Evolutionary conservation across 139 green algal species (phyloP).

Genomic region (Auxenochlorella pyrenoidosa): DNA sequence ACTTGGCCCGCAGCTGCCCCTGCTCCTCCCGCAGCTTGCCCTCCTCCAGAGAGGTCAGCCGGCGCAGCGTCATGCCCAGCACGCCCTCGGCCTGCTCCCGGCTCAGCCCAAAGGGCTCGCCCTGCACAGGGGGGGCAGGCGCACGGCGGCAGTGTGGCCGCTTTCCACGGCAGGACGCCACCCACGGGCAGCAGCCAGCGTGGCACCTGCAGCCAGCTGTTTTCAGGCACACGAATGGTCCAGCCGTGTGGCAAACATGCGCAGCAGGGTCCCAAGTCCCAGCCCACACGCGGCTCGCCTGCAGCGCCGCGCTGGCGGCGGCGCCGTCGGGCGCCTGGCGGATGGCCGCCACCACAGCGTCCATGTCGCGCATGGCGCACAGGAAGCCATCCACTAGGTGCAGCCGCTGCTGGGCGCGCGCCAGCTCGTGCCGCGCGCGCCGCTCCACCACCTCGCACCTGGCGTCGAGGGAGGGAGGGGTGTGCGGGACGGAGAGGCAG

Average conservation of each 20-base stretch:
- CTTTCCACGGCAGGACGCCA: too few relatives aligned
- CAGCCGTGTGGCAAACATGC: too few relatives aligned
- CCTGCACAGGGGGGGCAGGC: neutral
- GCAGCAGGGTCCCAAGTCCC: too few relatives aligned
- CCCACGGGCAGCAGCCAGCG: too few relatives aligned
- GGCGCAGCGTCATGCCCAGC: conserved; percentile 83
- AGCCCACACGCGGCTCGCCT: neutral
- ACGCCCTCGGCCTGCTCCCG: conserved; percentile 83
- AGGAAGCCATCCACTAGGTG: conserved; percentile 89
- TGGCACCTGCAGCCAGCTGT: too few relatives aligned
- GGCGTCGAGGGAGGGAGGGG: neutral
- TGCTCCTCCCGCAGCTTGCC: conserved; percentile 77
- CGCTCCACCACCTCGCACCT: conserved; percentile 78
- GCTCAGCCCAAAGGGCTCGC: conserved; percentile 58
- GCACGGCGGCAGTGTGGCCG: too few relatives aligned
- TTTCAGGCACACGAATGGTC: too few relatives aligned
- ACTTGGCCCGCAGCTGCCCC: conserved; percentile 59
- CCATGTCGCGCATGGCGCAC: conserved; percentile 73
- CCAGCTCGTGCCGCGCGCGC: conserved; percentile 66
- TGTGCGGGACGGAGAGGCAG: neutral
- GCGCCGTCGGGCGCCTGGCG: conserved; percentile 67
- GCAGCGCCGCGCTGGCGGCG: conserved; percentile 64
- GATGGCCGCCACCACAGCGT: conserved; percentile 76
- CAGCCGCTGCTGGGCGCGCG: conserved; percentile 66
- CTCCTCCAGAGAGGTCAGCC: conserved; percentile 87